Evolutionary conservation across 2,329 filamentous ascomycete genomes (phyloP), one percentile per base, ranked within the genome.

Genomic region (Talaromyces sp.): DNA sequence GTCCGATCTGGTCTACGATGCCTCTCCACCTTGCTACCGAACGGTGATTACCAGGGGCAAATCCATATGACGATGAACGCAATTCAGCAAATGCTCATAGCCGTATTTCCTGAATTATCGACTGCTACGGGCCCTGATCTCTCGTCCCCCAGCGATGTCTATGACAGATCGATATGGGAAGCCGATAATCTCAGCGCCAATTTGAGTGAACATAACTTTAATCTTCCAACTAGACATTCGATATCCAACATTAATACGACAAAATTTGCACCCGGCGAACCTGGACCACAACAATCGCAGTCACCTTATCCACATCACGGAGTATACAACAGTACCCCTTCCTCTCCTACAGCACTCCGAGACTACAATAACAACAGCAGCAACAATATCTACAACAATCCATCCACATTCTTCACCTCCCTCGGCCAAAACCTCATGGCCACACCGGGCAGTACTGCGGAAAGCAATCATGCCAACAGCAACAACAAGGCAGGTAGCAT

Each of bases 1-100:
- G 72, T 78, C 8, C 72, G 75, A 53, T 70, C 72, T 0, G 67
- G 70, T 3, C 40, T 78, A 2, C 67, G 72, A 54, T 71, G 65
- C 15, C 63, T 78, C 35, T 70, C 70, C 2, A 67, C 67, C 1
- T 75, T 78, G 73, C 63, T 69, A 40, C 46, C 60, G 1, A 65
- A 66, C 0, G 68, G 71, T 41, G 65, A 70, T 3, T 52, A 50
- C 39, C 52, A 60, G 6, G 51, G 36, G 15, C 59, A 60, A 37
- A 67, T 67, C 9, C 46, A 60, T 17, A 66, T 65, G 41, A 67
- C 68, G 5, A 70, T 73, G 21, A 50, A 60, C 10, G 69, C 70
- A 9, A 63, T 73, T 5, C 68, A 71, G 51, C 71, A 71, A 15
- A 66, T 71, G 2, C 52, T 73, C 3, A 63, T 64, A 41, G 71